phyloP scores from a whole-genome alignment of 192 early-diverging fungal genomes.

The Mortierella alpina region DNA sequence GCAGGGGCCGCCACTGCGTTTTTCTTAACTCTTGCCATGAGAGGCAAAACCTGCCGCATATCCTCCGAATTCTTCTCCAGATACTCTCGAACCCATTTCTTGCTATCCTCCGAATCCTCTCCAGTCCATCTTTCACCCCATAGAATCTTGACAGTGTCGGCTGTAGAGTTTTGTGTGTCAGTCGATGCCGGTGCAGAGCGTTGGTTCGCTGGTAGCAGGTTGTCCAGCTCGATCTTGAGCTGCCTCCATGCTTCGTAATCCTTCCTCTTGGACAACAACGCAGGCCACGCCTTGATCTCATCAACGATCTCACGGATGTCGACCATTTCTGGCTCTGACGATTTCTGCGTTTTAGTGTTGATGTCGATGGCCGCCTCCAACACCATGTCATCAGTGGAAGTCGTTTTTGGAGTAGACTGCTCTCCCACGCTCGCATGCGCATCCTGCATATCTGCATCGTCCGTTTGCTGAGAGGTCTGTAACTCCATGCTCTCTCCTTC shows the following conservation, averaged over 20 bases:
- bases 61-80: constrained; percentile 37
- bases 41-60: constrained; percentile 14
- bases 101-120: constrained; percentile 34
- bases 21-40: neutral
- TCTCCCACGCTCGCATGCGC: neutral
- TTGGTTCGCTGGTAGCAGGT: constrained; percentile 18
- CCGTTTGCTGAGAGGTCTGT: neutral
- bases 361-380: no score
- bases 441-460: neutral
- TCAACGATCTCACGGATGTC: constrained; percentile 34
- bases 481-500: neutral
- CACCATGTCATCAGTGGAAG: no score
- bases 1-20: no score
- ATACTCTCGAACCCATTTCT: constrained; percentile 49
- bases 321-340: constrained; percentile 8
- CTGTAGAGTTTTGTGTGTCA: neutral
- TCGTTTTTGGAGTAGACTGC: no score
- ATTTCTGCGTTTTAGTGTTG: no score
- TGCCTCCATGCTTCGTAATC: constrained; percentile 37
- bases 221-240: constrained; percentile 44
- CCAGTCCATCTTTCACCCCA: constrained; percentile 46
- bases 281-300: constrained; percentile 39
- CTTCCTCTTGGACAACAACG: constrained; percentile 5
- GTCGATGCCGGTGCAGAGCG: neutral
- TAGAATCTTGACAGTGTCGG: constrained; percentile 12